Base-by-base conservation (phyloP, 306 rosid species). In the Pyrus pyrifolia region DNA sequence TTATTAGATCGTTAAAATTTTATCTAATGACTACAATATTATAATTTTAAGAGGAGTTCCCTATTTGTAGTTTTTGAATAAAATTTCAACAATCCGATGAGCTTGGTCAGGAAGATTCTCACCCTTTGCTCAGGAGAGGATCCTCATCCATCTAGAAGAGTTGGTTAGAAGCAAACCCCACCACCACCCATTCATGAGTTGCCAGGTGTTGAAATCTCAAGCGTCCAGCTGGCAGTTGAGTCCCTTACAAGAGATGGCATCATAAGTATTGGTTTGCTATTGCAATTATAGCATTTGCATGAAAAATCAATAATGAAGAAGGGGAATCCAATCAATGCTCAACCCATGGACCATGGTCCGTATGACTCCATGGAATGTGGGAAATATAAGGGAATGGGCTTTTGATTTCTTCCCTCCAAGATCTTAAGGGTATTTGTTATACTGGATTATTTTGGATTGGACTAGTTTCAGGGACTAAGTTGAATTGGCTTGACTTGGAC, bases 231-330 rank as follows among this genome's bases (percentile, higher is more conserved):
- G 74, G 22, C 82, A 63, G 10, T 82, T 79, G 76, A 85, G 87
- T 85, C 75, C 77, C 85, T 87, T 81, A 4, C 68, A 78, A 84
- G 94, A 81, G 79, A 87, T 80, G 81, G 35, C 79, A 76, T 77
- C 73, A 58, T 70, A 60, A 14, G 8, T 38, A 21, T 33, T 69
- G 75, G 35, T 44, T 49, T 64, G 85, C 45, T 68, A 38, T 70
- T 78, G 74, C 81, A 85, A 82, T 85, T 81, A 78, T 86, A 83
- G 79, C 77, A 88, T 75, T 40, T 70, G 82, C 12, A 44, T 35
- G 76, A 57, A 75, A 68, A 51, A 68, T 73, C 42, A 68, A 73
- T 72, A 68, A 76, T 29, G 76, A 55, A 57, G 30, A 31, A 18
- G 44, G 14, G 46, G 14, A 65, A 18, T 4, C 25, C 19, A 4